These are phyloP conservation scores for Eimeria sp. DNA, from an alignment of 169 alveolate genomes.

Conservation along the genomic window DNA sequence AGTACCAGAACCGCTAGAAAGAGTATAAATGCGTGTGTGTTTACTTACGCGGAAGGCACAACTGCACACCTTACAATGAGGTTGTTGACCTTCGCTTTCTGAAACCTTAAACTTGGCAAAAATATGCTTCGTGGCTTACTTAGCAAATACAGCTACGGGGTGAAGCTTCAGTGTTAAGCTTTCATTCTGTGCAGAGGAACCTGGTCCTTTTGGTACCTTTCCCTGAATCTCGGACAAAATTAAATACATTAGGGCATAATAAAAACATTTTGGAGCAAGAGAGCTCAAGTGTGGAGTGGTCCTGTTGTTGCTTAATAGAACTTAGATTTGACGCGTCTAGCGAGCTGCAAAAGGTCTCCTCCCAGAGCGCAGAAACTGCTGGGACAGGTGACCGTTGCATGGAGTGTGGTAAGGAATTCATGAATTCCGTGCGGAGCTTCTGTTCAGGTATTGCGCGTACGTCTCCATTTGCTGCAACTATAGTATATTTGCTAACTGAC, in stretches of 20 bases:
- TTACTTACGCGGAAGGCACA: not conserved
- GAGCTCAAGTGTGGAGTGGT: not conserved
- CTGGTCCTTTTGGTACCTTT: not conserved
- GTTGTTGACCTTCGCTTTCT: not conserved
- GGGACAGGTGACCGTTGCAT: too few species aligned
- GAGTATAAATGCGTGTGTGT: not conserved
- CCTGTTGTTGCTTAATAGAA: too few species aligned
- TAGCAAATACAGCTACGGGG: not conserved
- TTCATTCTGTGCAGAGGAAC: not conserved
- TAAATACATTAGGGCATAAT: not conserved
- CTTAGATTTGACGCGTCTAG: too few species aligned
- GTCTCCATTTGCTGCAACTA: too few species aligned
- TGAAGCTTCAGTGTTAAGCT: slow-evolving; percentile 1
- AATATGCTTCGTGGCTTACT: not conserved
- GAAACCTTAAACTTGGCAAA: not conserved
- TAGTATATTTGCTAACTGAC: too few species aligned
- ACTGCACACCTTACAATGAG: not conserved
- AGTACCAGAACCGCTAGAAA: not conserved
- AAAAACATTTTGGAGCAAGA: not conserved
- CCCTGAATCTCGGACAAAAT: not conserved
- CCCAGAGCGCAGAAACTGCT: too few species aligned
- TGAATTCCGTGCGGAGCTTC: too few species aligned
- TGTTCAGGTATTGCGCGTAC: too few species aligned
- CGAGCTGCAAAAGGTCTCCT: too few species aligned
- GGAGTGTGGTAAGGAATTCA: too few species aligned